Evolutionary conservation across 2,329 filamentous ascomycete genomes (phyloP), one percentile per base, ranked within the genome.

Genomic region (Teratosphaeria destructans): DNA sequence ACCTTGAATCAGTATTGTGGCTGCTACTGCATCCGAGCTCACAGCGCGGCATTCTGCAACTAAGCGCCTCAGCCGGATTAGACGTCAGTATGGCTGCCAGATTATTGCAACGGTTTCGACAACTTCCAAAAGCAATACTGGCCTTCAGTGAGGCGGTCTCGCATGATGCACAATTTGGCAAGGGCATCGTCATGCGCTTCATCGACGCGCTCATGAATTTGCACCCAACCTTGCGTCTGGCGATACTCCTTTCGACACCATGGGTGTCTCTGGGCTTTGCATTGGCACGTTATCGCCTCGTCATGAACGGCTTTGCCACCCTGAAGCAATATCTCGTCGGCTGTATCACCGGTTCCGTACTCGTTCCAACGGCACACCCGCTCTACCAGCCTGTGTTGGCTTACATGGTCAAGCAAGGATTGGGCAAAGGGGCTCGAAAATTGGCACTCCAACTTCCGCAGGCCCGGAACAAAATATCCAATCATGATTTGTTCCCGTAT

Each of bases 351-450:
- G 19, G 14, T n/a, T 32, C 53, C 6, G 53, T 54, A 6, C 19
- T 54, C 6, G n/a, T 54, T 2, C 53, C 53, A n/a, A 54, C 27
- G 27, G 19, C 34, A 29, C 74, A 78, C 53, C 66, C 70, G n/a
- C 61, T 78, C 0, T 75, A 73, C 62, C 54, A 64, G 6, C 68
- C 69, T n/a, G 65, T 76, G 6, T 66, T 76, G 37, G 59, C 69
- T 26, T 78, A 75, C 74, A 70, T 76, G n/a, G 26, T 61, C 27
- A 47, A 59, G 26, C 35, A 61, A 19, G 60, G 57, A 10, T 23
- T 55, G 11, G 34, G 52, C 6, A 34, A 66, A 70, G 2, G 67
- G 68, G 55, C 74, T 74, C 57, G 61, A 39, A 54, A 49, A 35
- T n/a, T 67, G 60, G 6, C 73, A 74, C 65, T 71, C 70, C 5